Conservation (phyloP, 352 stramenopile genomes). For the Blastocystis sp. region DNA sequence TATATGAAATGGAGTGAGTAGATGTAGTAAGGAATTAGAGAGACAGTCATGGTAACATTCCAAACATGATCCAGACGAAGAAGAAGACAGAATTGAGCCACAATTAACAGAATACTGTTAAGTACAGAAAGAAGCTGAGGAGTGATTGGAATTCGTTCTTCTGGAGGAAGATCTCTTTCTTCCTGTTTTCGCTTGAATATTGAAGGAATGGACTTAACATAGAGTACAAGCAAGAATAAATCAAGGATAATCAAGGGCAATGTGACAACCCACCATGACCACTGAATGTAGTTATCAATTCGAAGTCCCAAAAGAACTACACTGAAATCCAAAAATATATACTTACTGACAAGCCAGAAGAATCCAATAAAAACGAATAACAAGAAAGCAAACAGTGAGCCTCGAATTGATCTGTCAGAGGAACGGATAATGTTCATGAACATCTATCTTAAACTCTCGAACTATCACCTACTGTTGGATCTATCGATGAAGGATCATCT, state of each 20-base stretch:
- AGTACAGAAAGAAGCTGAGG: background rate
- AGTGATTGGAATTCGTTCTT: background rate
- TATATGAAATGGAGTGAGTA: slow-evolving; percentile 36
- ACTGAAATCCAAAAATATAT: background rate
- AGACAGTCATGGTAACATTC: background rate
- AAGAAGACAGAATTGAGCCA: background rate
- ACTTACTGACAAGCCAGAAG: slow-evolving; percentile 41
- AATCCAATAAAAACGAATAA: background rate
- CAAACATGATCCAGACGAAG: slow-evolving; percentile 21
- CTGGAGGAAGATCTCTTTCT: background rate
- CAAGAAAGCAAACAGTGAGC: slow-evolving; percentile 9
- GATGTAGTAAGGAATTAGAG: slow-evolving; percentile 54
- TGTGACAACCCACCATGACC: slow-evolving; percentile 25
- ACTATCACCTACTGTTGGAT: background rate
- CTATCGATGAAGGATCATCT: slow-evolving; percentile 27
- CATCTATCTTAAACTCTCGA: background rate
- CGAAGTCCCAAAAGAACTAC: slow-evolving; percentile 6
- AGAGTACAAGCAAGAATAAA: background rate
- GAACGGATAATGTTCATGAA: slow-evolving; percentile 38
- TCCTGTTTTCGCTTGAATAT: background rate
- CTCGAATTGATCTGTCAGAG: background rate
- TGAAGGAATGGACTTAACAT: background rate
- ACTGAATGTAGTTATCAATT: background rate
- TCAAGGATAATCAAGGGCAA: slow-evolving; percentile 1
- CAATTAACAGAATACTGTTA: slow-evolving; percentile 43